Conservation (phyloP, 1,284 basidiomycete species). For the Wallemia mellicola region DNA sequence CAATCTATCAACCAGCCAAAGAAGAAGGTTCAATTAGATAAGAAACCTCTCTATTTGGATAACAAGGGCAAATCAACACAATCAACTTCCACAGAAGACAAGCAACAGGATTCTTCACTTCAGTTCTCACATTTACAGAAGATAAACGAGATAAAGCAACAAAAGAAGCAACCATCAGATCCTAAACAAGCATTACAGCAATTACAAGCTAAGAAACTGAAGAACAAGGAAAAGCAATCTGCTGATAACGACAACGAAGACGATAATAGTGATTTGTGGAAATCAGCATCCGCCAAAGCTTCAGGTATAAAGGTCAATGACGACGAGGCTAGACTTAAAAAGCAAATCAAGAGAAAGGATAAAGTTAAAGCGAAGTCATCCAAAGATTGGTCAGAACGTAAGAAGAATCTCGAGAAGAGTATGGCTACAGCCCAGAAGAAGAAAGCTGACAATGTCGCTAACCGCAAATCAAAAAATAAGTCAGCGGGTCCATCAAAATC, state of each 20-base stretch:
- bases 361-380: neutral
- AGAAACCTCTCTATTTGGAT: too few species aligned
- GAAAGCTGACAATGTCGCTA: neutral
- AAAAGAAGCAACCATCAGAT: neutral
- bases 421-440: neutral
- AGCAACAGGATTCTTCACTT: neutral
- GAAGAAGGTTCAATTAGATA: too few species aligned
- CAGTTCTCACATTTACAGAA: neutral
- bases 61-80: too few species aligned
- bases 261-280: neutral
- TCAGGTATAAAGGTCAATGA: neutral
- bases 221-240: neutral
- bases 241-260: neutral
- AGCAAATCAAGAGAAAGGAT: neutral
- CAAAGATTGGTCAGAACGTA: neutral
- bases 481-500: too few species aligned
- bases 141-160: neutral
- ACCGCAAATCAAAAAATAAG: neutral
- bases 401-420: neutral
- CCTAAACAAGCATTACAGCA: neutral
- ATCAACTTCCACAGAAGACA: neutral
- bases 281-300: neutral
- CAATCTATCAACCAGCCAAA: neutral
- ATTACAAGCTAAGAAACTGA: neutral
- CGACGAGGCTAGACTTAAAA: neutral